Evolutionary conservation across 495 filamentous ascomycete genomes (phyloP), one percentile per base, ranked within the genome.

Genomic region (Friedmanniomyces simplex): DNA sequence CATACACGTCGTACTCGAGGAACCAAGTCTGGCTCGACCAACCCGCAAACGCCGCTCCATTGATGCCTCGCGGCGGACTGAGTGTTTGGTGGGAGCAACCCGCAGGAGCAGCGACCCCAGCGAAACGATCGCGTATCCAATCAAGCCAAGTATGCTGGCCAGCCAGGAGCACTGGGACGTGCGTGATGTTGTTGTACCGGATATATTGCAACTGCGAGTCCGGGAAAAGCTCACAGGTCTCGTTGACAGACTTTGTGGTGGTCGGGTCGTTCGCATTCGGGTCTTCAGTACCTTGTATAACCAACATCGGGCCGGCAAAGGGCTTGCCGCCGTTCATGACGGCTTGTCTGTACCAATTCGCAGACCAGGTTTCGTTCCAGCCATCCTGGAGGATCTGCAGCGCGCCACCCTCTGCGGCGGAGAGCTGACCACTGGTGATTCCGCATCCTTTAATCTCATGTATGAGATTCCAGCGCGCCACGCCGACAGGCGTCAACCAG

Each of bases 251-350:
- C 34, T 54, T 52, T n/a, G 62, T 57, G 0, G 68, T 69, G 13
- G 57, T 58, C 16, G 64, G 61, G 26, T 64, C 57, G 18, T 67
- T 63, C 0, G 73, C 66, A 7, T 52, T 49, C 22, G 54, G 42
- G 52, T 77, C 74, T 6, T 55, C 65, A 12, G 61, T 70, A 18
- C 76, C 77, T 37, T 73, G 71, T 4, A 77, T 62, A n/a, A 76
- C 65, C 3, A 78, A 65, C 48, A 79, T 43, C 34, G 76, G 76
- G 1, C 73, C 74, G 26, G 64, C 66, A 45, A 78, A 71, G 0
- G 67, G 50, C 36, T 58, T 58, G 12, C 47, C 37, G 7, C 53
- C 41, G 20, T 37, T 48, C 46, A 49, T 41, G 14, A 11, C 26
- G 2, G 24, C 18, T 14, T 39, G 34, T n/a, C 21, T 2, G 42